phyloP scores from a whole-genome alignment of 1,139 yeast species.

The Pichia norvegensis region DNA sequence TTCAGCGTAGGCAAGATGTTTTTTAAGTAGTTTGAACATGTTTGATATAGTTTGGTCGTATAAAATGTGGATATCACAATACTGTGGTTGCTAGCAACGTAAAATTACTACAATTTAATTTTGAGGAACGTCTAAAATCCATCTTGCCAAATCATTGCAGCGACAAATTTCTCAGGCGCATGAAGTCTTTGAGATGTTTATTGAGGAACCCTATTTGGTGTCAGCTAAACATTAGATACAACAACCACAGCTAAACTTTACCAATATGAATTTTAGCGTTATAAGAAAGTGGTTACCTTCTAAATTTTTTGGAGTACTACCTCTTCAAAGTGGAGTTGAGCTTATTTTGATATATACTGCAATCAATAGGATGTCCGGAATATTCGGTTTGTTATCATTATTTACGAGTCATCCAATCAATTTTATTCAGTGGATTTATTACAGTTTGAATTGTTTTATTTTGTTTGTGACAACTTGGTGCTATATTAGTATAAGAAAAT shows the following conservation, averaged over 20 bases:
- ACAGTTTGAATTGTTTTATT: constrained; percentile 47
- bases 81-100: too few species aligned
- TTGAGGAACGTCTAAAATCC: too few species aligned
- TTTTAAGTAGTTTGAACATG: constrained; percentile 56
- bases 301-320: constrained; percentile 39
- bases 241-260: not conserved
- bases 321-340: constrained; percentile 85
- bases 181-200: too few species aligned
- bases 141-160: too few species aligned
- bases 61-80: too few species aligned
- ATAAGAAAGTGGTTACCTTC: constrained; percentile 8
- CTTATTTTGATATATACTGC: constrained; percentile 69
- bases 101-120: too few species aligned
- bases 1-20: constrained; percentile 41
- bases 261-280: not conserved
- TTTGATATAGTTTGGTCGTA: constrained; percentile 31
- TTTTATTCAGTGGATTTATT: constrained; percentile 76
- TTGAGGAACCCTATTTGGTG: too few species aligned
- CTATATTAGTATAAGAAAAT: constrained; percentile 4
- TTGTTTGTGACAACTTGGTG: constrained; percentile 3
- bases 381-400: constrained; percentile 77
- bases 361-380: constrained; percentile 83
- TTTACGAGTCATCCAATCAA: constrained; percentile 86
- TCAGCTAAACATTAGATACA: not conserved
- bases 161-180: too few species aligned